Base-by-base conservation (phyloP, 1,284 basidiomycete species). In the Stereum hirsutum region DNA sequence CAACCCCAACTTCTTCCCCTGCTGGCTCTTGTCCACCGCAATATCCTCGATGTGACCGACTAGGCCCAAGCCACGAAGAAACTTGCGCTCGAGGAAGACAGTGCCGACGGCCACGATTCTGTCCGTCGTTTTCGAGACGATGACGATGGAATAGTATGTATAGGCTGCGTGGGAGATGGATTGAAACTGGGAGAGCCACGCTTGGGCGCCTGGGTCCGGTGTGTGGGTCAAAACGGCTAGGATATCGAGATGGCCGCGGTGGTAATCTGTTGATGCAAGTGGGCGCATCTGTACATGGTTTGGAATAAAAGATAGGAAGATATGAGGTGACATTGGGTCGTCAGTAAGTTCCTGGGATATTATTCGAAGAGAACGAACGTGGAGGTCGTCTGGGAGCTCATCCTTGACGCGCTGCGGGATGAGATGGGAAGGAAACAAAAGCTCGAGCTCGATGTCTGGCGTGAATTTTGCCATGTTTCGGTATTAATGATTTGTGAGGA, bases 41-140 rank as follows among this genome's bases (percentile, higher is more conserved):
- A 99, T 97, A 59, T 99, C 95, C 65, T 99, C 95, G 49, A 99
- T 95, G 59, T 99, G 95, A 0, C 92, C 95, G 7, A 91, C 89
- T 45, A 73, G 70, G 17, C 89, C 89, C 14, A 86, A 69, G 6
- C 75, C 78, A 20, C 92, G 75, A 19, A 93, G 67, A 71, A 98
- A 97, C 70, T 99, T 98, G 69, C 82, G 84, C 63, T 97, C 93
- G 49, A 95, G 62, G 57, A 98, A 81, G 39, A 96, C 69, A 6
- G 82, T 81, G 12, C 93, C 95, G 19, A 86, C 80, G 21, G 76
- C 93, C 32, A 95, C 86, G 56, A 99, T 81, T 50, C 71, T 66
- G 67, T 96, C 91, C 0, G 78, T 75, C 10, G 66, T 57, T 42
- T 77, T 77, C 61, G 88, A 76, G 48, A 96, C 66, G 55, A 98